Conservation (phyloP, 2,329 filamentous ascomycete species). For the Capronia americana region DNA sequence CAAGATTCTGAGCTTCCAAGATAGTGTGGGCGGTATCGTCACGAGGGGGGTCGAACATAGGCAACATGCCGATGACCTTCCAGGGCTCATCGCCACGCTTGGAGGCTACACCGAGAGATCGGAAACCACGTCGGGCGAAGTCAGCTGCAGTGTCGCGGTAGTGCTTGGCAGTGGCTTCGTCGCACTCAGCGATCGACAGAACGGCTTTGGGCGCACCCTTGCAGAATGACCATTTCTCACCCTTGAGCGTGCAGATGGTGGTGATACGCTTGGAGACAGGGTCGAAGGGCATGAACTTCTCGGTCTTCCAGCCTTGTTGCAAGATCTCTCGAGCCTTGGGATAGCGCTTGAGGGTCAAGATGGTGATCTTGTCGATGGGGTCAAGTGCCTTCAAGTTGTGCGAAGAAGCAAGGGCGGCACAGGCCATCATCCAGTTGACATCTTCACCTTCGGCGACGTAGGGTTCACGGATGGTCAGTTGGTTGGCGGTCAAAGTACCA, state of each 20-base stretch:
- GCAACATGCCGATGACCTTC: conserved; percentile 77
- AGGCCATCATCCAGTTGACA: conserved; percentile 85
- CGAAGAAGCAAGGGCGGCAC: conserved; percentile 76
- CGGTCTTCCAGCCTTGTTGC: conserved; percentile 74
- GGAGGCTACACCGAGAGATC: conserved; percentile 78
- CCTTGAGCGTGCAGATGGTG: conserved; percentile 70
- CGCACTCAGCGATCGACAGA: conserved; percentile 71
- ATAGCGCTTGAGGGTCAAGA: conserved; percentile 76
- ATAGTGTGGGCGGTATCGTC: conserved; percentile 81
- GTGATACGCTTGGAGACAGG: conserved; percentile 82
- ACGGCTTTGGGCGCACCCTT: conserved; percentile 81
- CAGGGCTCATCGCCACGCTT: conserved; percentile 77
- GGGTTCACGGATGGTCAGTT: conserved; percentile 77
- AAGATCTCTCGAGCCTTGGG: conserved; percentile 79
- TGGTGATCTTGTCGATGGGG: conserved; percentile 80
- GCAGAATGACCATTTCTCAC: conserved; percentile 73
- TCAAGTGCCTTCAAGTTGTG: conserved; percentile 81
- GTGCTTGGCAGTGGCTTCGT: conserved; percentile 66
- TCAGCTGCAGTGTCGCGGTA: conserved; percentile 77
- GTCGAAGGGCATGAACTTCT: conserved; percentile 80
- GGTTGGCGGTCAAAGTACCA: conserved; percentile 76
- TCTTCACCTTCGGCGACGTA: conserved; percentile 78
- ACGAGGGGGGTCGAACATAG: conserved; percentile 81
- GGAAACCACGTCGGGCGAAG: conserved; percentile 80
- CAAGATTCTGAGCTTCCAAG: conserved; percentile 75